Evolutionary conservation across 2,329 filamentous ascomycete species (phyloP), one percentile per base, ranked within the genome.

Genomic region (Albophoma yamanashiensis): DNA sequence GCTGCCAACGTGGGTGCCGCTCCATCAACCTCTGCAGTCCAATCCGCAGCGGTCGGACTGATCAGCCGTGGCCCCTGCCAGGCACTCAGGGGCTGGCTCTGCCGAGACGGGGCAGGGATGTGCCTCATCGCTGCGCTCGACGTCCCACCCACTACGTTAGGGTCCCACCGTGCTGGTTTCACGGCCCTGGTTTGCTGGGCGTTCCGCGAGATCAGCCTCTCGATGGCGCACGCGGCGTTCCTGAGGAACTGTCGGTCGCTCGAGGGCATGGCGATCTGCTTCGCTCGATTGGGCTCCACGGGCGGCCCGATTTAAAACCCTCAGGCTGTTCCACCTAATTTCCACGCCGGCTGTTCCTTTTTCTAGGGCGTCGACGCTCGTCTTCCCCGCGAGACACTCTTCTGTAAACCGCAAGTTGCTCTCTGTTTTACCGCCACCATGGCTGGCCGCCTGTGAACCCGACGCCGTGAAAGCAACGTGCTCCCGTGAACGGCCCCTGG

Each of bases 141-240:
- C n/a, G 14, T 25, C 39, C 55, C 57, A 59, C 57, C 36, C 45
- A 27, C 45, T 14, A 9, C 22, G 1, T 7, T 4, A 11, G 40
- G 27, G 14, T 38, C 45, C 55, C 57, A 59, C 57, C 42, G 50
- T 31, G 61, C 11, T 27, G 22, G 59, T 62, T 62, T 62, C 61
- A 62, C 38, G n/a, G 56, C 36, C 38, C 34, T 61, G 57, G 53
- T 58, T 61, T 61, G 56, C 50, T 39, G 20, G 50, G 27, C 22
- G 17, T 14, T 20, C 20, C 59, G 42, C 39, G 38, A n/a, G 39
- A 55, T 55, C 47, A 57, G 55, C 55, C 55, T 43, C 36, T 8
- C 8, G 15, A 17, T 9, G 40, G 39, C 3, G 7, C 22, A 22
- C n/a, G n/a, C 55, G 36, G 8, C 6, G 50, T 53, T n/a, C 27